Evolutionary conservation across 768 basidiomycete genomes (phyloP).

Genomic region (Tulasnella sp.): DNA sequence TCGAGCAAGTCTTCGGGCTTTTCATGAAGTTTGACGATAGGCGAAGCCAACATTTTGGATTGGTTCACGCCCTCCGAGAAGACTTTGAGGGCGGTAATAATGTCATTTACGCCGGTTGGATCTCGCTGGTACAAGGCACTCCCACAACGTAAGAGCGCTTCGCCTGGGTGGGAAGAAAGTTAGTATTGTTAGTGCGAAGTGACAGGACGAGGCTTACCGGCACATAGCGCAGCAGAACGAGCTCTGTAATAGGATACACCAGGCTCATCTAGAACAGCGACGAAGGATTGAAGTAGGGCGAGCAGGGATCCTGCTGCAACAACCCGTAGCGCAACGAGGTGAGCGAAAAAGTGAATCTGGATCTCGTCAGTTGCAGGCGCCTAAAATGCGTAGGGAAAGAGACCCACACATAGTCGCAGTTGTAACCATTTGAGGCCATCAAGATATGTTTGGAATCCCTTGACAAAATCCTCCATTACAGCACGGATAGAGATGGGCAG

Average conservation of each 20-base stretch:
- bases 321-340: constrained; percentile 62
- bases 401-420: constrained; percentile 69
- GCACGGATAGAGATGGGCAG: constrained; percentile 37
- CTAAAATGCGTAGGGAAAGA: constrained; percentile 1
- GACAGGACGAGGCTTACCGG: constrained; percentile 64
- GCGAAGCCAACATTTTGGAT: constrained; percentile 54
- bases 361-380: constrained; percentile 15
- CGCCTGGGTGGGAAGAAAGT: neutral
- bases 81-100: constrained; percentile 54
- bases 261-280: constrained; percentile 78
- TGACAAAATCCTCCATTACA: constrained; percentile 74
- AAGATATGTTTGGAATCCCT: constrained; percentile 76
- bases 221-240: constrained; percentile 66
- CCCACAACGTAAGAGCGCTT: constrained; percentile 42
- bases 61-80: constrained; percentile 51
- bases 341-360: constrained; percentile 89
- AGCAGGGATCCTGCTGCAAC: constrained; percentile 70
- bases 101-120: constrained; percentile 45
- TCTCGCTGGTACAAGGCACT: constrained; percentile 48
- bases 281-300: constrained; percentile 69
- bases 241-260: constrained; percentile 78
- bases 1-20: neutral
- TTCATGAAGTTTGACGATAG: constrained; percentile 42
- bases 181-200: neutral
- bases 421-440: constrained; percentile 89